These are phyloP conservation scores for Talaromyces verruculosus DNA, from an alignment of 2,329 filamentous ascomycete species.

Conservation along the genomic window DNA sequence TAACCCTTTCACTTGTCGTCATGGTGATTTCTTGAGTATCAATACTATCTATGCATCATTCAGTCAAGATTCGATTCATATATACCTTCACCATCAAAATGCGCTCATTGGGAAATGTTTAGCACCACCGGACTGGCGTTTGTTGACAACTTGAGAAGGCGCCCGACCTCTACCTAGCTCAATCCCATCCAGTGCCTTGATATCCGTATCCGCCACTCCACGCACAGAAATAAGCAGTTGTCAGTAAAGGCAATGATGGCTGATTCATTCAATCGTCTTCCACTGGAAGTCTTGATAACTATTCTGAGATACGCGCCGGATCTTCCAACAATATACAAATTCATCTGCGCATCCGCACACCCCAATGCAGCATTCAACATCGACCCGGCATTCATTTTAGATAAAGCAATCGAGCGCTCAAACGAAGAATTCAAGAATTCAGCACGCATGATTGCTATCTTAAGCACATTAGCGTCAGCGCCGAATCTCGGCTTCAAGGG, in stretches of 20 bases:
- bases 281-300: slow-evolving; percentile 7
- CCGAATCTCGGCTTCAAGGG: slow-evolving; percentile 6
- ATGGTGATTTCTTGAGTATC: too few relatives aligned
- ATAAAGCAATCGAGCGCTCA: slow-evolving; percentile 12
- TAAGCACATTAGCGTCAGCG: slow-evolving; percentile 4
- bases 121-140: too few relatives aligned
- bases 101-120: too few relatives aligned
- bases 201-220: too few relatives aligned
- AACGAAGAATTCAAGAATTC: slow-evolving; percentile 12
- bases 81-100: too few relatives aligned
- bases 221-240: too few relatives aligned
- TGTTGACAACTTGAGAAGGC: too few relatives aligned
- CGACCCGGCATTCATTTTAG: slow-evolving; percentile 6
- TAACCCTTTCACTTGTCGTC: too few relatives aligned
- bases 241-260: neutral
- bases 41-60: too few relatives aligned
- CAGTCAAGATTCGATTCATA: too few relatives aligned
- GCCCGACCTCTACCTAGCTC: too few relatives aligned
- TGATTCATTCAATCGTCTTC: slow-evolving; percentile 3
- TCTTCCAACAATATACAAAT: slow-evolving; percentile 18
- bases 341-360: neutral
- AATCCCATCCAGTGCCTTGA: too few relatives aligned
- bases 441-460: slow-evolving; percentile 15
- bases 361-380: slow-evolving; percentile 13
- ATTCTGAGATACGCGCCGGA: slow-evolving; percentile 9